phyloP scores from a whole-genome alignment of 306 rosid species.

The Ormosia semicastrata region DNA sequence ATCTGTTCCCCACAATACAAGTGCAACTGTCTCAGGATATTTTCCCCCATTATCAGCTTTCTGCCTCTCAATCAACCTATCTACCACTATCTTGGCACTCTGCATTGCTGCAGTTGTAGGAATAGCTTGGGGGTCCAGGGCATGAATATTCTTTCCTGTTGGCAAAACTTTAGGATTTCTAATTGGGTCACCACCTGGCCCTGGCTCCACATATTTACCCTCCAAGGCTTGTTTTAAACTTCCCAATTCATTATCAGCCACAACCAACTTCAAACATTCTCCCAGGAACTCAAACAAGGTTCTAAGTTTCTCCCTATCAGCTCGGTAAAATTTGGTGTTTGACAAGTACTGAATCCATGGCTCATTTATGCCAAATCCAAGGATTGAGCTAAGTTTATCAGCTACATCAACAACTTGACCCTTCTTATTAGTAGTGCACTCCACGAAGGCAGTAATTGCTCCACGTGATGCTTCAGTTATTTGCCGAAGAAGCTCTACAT shows the following conservation, averaged over 20 bases:
- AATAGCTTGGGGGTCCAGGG: conserved; percentile 71
- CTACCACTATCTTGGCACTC: conserved; percentile 55
- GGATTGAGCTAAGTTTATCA: conserved; percentile 61
- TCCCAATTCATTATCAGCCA: conserved; percentile 70
- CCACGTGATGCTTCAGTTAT: conserved; percentile 87
- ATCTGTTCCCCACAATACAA: conserved; percentile 79
- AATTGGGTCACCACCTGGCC: conserved; percentile 81
- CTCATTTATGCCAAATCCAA: conserved; percentile 87
- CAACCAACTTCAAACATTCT: conserved; percentile 63
- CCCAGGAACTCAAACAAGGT: conserved; percentile 53
- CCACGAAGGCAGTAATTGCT: conserved; percentile 75
- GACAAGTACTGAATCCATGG: conserved; percentile 95
- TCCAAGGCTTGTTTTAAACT: conserved; percentile 75
- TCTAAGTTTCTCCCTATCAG: conserved; percentile 62
- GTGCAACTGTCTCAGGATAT: conserved; percentile 72
- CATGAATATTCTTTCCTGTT: conserved; percentile 78
- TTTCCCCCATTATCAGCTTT: conserved; percentile 46
- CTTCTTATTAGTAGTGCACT: conserved; percentile 73
- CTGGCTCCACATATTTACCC: conserved; percentile 75
- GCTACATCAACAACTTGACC: conserved; percentile 92
- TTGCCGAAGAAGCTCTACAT: conserved; percentile 90
- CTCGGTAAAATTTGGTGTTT: conserved; percentile 47
- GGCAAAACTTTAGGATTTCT: conserved; percentile 72
- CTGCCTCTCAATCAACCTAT: conserved; percentile 45
- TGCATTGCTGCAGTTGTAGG: conserved; percentile 77